These are phyloP conservation scores for Pseudozyma hubeiensis DNA, from an alignment of 1,284 basidiomycete species.

Conservation along the genomic window DNA sequence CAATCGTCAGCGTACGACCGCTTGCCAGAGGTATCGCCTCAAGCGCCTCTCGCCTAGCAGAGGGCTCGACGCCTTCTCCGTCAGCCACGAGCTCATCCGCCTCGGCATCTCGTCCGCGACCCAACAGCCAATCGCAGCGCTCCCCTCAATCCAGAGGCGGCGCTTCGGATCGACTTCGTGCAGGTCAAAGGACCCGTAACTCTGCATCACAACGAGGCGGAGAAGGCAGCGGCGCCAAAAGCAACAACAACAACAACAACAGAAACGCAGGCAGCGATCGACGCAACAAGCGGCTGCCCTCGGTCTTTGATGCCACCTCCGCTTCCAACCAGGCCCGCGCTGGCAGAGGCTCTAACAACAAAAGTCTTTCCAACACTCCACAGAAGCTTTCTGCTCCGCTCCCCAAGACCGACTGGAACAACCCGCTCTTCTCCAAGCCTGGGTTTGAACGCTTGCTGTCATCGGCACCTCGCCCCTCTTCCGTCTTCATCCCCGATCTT, in stretches of 20 bases:
- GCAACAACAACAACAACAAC: slow-evolving; percentile 8
- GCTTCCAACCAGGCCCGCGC: slow-evolving; percentile 5
- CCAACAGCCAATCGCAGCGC: slow-evolving; percentile 17
- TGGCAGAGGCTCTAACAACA: slow-evolving; percentile 4
- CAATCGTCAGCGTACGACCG: neutral
- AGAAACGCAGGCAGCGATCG: slow-evolving; percentile 22
- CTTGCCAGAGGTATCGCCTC: slow-evolving; percentile 19
- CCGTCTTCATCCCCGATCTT: slow-evolving; percentile 24
- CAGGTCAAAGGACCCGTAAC: slow-evolving; percentile 8
- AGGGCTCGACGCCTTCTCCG: slow-evolving; percentile 10
- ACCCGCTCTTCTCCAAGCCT: slow-evolving; percentile 27
- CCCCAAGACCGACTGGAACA: slow-evolving; percentile 44
- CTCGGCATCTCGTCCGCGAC: slow-evolving; percentile 18
- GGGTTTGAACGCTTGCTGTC: slow-evolving; percentile 30
- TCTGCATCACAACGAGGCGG: neutral
- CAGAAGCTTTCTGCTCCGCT: slow-evolving; percentile 22
- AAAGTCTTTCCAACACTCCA: slow-evolving; percentile 1
- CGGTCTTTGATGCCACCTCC: slow-evolving; percentile 30
- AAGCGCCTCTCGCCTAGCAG: slow-evolving; percentile 12
- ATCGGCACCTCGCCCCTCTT: slow-evolving; percentile 21
- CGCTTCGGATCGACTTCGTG: slow-evolving; percentile 21
- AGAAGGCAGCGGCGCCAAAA: neutral
- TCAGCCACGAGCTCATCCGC: neutral
- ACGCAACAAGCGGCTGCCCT: slow-evolving; percentile 34
- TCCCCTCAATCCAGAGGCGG: slow-evolving; percentile 5